Evolutionary conservation across 805 yeast species (phyloP), one percentile per base, ranked within the genome.

Genomic region (Saccharomycopsis microspora): DNA sequence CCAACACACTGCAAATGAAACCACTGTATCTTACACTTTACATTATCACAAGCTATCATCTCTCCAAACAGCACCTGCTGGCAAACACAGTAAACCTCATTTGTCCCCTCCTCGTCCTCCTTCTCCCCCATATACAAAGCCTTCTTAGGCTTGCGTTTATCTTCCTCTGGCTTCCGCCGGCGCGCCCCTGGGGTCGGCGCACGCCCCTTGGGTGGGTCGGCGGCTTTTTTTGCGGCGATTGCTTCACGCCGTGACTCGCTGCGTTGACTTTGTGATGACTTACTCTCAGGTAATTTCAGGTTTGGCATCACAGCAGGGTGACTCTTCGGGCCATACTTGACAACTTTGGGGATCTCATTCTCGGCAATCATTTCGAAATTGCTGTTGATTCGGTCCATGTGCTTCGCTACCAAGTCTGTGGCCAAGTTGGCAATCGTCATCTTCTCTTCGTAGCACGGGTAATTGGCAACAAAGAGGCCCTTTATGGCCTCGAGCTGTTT

Each of bases 41-140:
- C 89, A 8, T 96, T 97, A 60, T 93, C 98, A 66, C 98, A 93
- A 2, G 95, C 98, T 51, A 93, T 97, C 98, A 93, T 93, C 60
- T 93, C 97, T 19, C 98, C 98, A 61, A 85, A 93, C 4, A 97
- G 90, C 0, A 89, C 95, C 62, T 89, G 96, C 62, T 88, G 86
- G 67, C 98, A 93, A 67, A 90, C 89, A 64, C 98, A 93, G 39
- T 51, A 53, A 3, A 49, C 52, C 31, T 45, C 52, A 37, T 51
- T 46, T 11, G 46, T 53, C 34, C 46, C 55, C 9, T 47, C 51
- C 11, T 51, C 50, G 11, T 29, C 33, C n/a, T 28, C 29, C 36
- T 28, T 41, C 28, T 37, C 31, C 10, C 36, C n/a, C n/a, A 19
- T 19, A 19, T 19, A 19, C 19, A 19, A 19, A 19, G 19, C 19